These are phyloP conservation scores for Bolboschoenoplectus hybrid DNA, from an alignment of 202 grass and related monocot genomes.

Conservation along the genomic window DNA sequence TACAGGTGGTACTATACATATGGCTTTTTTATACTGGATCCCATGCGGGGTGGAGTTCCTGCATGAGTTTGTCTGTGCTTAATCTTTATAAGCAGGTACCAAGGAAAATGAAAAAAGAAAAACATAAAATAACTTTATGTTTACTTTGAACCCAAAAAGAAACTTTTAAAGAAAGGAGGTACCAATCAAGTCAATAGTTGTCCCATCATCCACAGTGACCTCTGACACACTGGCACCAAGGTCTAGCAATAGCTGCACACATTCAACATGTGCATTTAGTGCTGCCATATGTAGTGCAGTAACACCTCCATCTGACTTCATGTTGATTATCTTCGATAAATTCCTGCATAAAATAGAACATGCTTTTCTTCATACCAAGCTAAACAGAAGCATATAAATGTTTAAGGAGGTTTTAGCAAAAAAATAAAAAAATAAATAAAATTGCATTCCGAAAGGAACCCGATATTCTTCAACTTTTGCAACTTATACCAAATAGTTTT, in stretches of 20 bases:
- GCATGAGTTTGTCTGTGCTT: not conserved
- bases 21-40: not conserved
- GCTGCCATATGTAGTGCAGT: conserved; percentile 91
- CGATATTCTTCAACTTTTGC: not conserved
- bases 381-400: not conserved
- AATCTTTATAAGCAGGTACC: conserved; percentile 17
- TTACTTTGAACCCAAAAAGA: conserved; percentile 33
- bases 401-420: not conserved
- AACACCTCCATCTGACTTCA: conserved; percentile 81
- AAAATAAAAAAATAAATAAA: not conserved
- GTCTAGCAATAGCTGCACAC: conserved; percentile 71
- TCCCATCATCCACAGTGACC: conserved; percentile 75
- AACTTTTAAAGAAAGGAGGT: conserved; percentile 30
- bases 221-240: conserved; percentile 73
- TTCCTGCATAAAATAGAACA: conserved; percentile 44
- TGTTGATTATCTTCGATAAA: conserved; percentile 69
- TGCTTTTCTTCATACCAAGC: not conserved
- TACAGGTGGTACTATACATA: not conserved
- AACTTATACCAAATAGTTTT: conserved; percentile 3
- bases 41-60: conserved; percentile 7
- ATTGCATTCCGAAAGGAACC: not conserved
- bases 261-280: conserved; percentile 79
- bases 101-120: not conserved
- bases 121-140: not conserved
- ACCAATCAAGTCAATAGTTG: conserved; percentile 87